Evolutionary conservation across 106 monocot genomes (phyloP).

Genomic region (Allium cepa): DNA sequence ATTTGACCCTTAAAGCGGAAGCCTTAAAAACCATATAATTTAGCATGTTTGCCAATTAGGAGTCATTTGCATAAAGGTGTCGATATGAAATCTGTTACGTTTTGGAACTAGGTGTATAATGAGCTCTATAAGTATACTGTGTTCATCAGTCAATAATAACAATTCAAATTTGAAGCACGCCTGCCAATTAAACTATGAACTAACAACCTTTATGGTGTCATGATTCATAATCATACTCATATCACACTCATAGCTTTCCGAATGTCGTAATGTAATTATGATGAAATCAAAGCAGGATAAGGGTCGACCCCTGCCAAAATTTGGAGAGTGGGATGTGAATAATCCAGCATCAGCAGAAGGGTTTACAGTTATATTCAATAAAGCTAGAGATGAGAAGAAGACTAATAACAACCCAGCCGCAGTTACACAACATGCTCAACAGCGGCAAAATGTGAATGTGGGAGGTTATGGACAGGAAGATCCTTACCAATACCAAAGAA

Average conservation of each 20-base stretch:
- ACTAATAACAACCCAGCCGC: constrained; percentile 11
- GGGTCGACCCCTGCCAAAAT: constrained; percentile 62
- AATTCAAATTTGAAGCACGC: not conserved
- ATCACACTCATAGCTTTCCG: not conserved
- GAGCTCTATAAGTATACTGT: not conserved
- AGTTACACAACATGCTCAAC: not conserved
- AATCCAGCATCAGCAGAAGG: constrained; percentile 88
- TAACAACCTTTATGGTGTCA: not conserved
- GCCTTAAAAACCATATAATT: no score
- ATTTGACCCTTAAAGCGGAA: no score
- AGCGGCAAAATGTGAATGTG: not conserved
- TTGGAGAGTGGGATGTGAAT: constrained; percentile 90
- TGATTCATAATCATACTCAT: not conserved
- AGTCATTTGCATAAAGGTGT: not conserved
- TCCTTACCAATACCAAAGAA: constrained; percentile 3
- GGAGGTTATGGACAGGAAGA: constrained; percentile 7
- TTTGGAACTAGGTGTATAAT: not conserved
- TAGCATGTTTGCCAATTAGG: no score
- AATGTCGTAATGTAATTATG: no score
- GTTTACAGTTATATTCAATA: constrained; percentile 81
- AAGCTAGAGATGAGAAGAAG: constrained; percentile 77
- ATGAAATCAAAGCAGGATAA: constrained; percentile 26
- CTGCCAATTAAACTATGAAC: not conserved
- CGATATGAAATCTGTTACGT: not conserved
- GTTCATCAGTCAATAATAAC: not conserved